Evolutionary conservation across 352 stramenopile genomes (phyloP).

Genomic region (Phytophthora tubulina): DNA sequence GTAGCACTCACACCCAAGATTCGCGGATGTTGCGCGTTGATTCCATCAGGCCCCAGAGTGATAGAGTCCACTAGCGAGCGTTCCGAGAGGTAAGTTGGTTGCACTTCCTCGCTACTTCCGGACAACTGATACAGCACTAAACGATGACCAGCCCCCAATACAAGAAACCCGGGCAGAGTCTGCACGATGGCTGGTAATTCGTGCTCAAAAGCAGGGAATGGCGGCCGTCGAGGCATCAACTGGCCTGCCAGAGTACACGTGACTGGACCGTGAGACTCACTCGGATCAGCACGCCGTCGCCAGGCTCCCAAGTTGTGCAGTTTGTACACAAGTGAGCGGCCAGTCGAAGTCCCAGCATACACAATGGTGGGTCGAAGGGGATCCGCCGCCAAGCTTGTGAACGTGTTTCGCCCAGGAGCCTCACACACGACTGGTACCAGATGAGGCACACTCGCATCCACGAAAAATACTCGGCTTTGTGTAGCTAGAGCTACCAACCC

Average conservation of each 20-base stretch:
- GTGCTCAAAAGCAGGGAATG: neutral
- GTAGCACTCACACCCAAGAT: slow-evolving; percentile 19
- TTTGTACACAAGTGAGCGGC: slow-evolving; percentile 41
- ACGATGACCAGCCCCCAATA: slow-evolving; percentile 21
- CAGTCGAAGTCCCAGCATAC: slow-evolving; percentile 36
- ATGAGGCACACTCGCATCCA: slow-evolving; percentile 17
- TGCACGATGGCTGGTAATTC: slow-evolving; percentile 19
- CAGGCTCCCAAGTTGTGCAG: slow-evolving; percentile 35
- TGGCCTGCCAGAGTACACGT: slow-evolving; percentile 40
- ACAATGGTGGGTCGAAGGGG: slow-evolving; percentile 31
- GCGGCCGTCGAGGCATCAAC: slow-evolving; percentile 19
- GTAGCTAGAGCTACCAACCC: slow-evolving; percentile 37
- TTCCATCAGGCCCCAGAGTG: slow-evolving; percentile 1
- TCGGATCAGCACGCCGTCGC: slow-evolving; percentile 15
- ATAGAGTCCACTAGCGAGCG: slow-evolving; percentile 9
- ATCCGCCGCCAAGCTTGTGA: slow-evolving; percentile 38
- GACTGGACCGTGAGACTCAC: slow-evolving; percentile 11
- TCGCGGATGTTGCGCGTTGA: neutral
- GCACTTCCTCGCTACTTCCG: slow-evolving; percentile 25
- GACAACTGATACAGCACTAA: slow-evolving; percentile 43
- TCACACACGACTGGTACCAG: slow-evolving; percentile 32
- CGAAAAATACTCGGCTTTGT: slow-evolving; percentile 28
- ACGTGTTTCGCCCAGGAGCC: slow-evolving; percentile 18
- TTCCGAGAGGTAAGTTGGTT: slow-evolving; percentile 38
- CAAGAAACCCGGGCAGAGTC: slow-evolving; percentile 40